Base-by-base conservation (phyloP, 345 rosid species). In the Clausena lansium region DNA sequence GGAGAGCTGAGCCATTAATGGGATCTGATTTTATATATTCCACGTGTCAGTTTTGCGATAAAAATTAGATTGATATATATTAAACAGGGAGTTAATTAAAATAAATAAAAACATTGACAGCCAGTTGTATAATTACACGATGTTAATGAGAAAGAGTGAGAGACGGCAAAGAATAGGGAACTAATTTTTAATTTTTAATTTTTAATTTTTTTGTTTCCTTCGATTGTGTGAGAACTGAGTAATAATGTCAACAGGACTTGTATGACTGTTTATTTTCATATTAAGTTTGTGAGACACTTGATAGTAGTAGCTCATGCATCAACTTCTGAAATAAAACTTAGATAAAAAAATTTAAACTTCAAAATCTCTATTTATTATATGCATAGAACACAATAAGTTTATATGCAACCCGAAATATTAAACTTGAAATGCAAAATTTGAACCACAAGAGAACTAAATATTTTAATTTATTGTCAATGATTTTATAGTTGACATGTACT, bases 331-430 rank as follows among this genome's bases (percentile, higher is more conserved):
- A 11, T 11, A 45, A 45, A 45, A 11, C 50, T 11, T 45, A 11
- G n/a, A n/a, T n/a, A n/a, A n/a, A n/a, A n/a, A n/a, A n/a, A 2
- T 45, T 80, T 85, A 15, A 74, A 41, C 61, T 66, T 39, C 10
- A 67, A 68, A 30, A 81, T 66, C 32, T 79, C 78, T 76, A 41
- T 79, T 79, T 84, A 81, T 64, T 84, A 74, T 20, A n/a, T 33
- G 1, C n/a, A 27, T 30, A 50, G 5, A 39, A 11, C 24, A 11
- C n/a, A 9, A 28, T 4, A 38, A 41, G 14, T 41, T n/a, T n/a
- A n/a, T 10, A 10, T 5, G 17, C 33, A 64, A 32, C 25, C n/a
- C 39, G 7, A 39, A 67, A 13, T 9, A 25, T 7, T n/a, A 41
- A 39, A 60, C 11, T 36, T 15, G 7, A 33, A 61, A 45, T 17